Evolutionary conservation across 2,329 filamentous ascomycete genomes (phyloP).

Genomic region (Alternaria arborescens): DNA sequence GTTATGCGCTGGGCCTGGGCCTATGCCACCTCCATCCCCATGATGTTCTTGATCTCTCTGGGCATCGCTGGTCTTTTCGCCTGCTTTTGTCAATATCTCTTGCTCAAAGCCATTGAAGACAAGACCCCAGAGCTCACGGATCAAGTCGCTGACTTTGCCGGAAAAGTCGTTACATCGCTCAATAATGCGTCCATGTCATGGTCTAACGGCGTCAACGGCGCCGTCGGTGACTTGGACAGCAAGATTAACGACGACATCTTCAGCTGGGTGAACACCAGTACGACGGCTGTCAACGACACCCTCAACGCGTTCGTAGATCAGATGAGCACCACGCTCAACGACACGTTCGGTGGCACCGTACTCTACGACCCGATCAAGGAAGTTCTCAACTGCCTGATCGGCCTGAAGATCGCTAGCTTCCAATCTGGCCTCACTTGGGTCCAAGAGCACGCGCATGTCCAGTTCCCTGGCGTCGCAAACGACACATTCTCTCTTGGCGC

Average conservation of each 20-base stretch:
- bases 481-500: conserved; percentile 87
- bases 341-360: conserved; percentile 82
- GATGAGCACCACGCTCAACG: conserved; percentile 77
- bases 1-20: conserved; percentile 84
- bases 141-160: conserved; percentile 81
- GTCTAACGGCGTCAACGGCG: conserved; percentile 78
- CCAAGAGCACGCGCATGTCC: conserved; percentile 82
- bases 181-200: conserved; percentile 77
- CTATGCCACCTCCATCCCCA: conserved; percentile 84
- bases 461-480: conserved; percentile 78
- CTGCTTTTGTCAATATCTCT: conserved; percentile 81
- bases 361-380: conserved; percentile 80
- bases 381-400: conserved; percentile 85
- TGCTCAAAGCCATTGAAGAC: conserved; percentile 77
- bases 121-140: conserved; percentile 77
- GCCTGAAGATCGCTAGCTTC: conserved; percentile 83
- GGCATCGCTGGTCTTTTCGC: conserved; percentile 83
- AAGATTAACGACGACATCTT: conserved; percentile 87
- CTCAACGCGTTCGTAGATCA: conserved; percentile 82
- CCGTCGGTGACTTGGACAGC: conserved; percentile 69
- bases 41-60: conserved; percentile 85
- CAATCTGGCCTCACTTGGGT: conserved; percentile 95
- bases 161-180: conserved; percentile 76
- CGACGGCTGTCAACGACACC: conserved; percentile 82
- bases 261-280: conserved; percentile 86